Evolutionary conservation across 768 basidiomycete species (phyloP).

Genomic region (Macrolepiota albuminosa): DNA sequence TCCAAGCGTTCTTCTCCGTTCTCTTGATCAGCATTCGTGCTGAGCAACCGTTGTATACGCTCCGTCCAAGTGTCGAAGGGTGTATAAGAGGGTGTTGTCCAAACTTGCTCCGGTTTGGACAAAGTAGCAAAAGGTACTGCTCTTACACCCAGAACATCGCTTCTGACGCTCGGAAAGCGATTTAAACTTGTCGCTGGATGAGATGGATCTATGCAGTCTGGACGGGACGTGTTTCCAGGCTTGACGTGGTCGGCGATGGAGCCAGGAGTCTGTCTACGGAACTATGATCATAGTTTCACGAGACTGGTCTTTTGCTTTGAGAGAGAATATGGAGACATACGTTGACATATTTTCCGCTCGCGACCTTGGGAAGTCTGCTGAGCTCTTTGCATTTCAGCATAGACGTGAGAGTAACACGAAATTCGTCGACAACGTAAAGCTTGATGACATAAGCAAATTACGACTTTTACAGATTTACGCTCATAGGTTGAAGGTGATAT

Average conservation of each 20-base stretch:
- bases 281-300: conserved; percentile 23
- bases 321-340: conserved; percentile 19
- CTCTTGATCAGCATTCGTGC: conserved; percentile 2
- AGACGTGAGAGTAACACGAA: neutral
- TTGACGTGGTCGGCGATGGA: conserved; percentile 17
- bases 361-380: conserved; percentile 26
- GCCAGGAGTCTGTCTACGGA: conserved; percentile 38
- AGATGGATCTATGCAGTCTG: conserved; percentile 22
- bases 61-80: conserved; percentile 17
- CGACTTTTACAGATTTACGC: no score
- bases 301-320: neutral
- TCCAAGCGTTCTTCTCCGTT: neutral
- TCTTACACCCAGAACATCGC: conserved; percentile 18
- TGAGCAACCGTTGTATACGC: conserved; percentile 9
- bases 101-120: conserved; percentile 14
- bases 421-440: neutral
- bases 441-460: neutral
- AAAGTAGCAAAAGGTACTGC: conserved; percentile 29
- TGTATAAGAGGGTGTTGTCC: conserved; percentile 18
- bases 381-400: conserved; percentile 29
- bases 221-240: neutral
- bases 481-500: no score
- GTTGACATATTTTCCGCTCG: conserved; percentile 28
- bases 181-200: conserved; percentile 18
- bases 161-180: conserved; percentile 13